Conservation (phyloP, 768 basidiomycete species). For the Pleurotus cornucopiae region DNA sequence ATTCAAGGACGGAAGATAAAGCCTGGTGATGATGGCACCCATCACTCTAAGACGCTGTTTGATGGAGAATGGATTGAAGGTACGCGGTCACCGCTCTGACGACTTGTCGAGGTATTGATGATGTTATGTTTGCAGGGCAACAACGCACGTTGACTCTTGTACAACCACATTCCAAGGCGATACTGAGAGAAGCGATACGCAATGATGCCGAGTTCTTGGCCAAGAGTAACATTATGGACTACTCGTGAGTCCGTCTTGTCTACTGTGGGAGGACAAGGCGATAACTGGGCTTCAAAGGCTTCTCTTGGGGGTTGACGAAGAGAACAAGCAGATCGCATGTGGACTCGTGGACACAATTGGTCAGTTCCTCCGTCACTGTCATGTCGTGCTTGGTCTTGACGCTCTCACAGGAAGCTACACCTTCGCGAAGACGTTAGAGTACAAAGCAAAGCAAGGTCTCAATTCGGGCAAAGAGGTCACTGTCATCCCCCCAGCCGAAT, state of each 20-base stretch:
- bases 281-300: slow-evolving; percentile 34
- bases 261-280: neutral
- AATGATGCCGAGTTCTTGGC: slow-evolving; percentile 73
- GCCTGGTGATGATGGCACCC: slow-evolving; percentile 26
- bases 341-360: slow-evolving; percentile 86
- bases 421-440: slow-evolving; percentile 82
- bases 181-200: slow-evolving; percentile 64
- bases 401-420: slow-evolving; percentile 66
- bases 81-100: slow-evolving; percentile 17
- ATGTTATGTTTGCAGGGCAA: slow-evolving; percentile 40
- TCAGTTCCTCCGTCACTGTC: slow-evolving; percentile 14
- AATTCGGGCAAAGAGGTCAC: slow-evolving; percentile 72
- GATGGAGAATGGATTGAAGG: slow-evolving; percentile 88
- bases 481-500: slow-evolving; percentile 76
- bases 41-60: slow-evolving; percentile 56
- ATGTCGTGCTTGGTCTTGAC: neutral
- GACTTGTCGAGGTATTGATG: neutral
- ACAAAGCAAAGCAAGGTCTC: slow-evolving; percentile 78
- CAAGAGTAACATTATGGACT: slow-evolving; percentile 82
- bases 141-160: slow-evolving; percentile 61
- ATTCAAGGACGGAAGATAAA: slow-evolving; percentile 77
- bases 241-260: slow-evolving; percentile 52
- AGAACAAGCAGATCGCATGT: slow-evolving; percentile 63
- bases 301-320: slow-evolving; percentile 68
- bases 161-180: slow-evolving; percentile 68